phyloP scores from a whole-genome alignment of 345 rosid genomes.

The Camelina hispida region DNA sequence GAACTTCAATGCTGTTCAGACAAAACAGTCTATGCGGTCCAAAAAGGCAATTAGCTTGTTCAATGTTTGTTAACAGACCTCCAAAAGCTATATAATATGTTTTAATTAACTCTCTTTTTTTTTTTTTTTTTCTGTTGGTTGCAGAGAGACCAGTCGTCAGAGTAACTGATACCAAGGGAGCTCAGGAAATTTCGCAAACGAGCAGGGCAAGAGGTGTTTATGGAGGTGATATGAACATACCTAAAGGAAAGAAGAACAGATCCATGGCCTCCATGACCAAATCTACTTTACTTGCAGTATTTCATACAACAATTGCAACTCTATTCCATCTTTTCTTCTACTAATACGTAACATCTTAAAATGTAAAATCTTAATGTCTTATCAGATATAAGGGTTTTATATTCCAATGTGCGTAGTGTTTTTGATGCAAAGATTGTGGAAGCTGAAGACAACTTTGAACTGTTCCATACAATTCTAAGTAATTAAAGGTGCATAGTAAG shows the following conservation, averaged over 20 bases:
- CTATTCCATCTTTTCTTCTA: constrained; percentile 24
- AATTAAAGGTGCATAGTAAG: neutral
- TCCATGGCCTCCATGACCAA: constrained; percentile 26
- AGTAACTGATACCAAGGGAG: neutral
- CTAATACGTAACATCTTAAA: constrained; percentile 8
- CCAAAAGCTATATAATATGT: too few relatives aligned
- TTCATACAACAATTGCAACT: constrained; percentile 6
- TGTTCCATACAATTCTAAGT: neutral
- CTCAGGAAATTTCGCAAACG: constrained; percentile 21
- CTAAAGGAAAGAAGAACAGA: constrained; percentile 34
- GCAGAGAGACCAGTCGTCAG: constrained; percentile 15
- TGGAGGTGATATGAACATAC: constrained; percentile 32
- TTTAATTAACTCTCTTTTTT: constrained; percentile 9
- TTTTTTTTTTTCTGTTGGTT: neutral
- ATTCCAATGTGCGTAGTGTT: neutral
- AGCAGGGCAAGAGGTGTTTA: constrained; percentile 30
- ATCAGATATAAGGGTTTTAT: neutral
- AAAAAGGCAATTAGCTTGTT: constrained; percentile 26
- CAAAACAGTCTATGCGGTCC: neutral
- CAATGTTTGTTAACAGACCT: neutral
- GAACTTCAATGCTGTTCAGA: constrained; percentile 10
- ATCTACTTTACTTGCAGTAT: constrained; percentile 27
- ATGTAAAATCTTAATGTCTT: neutral
- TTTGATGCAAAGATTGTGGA: neutral
- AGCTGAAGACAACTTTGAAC: neutral